phyloP scores from a whole-genome alignment of 495 filamentous ascomycete species.

The Neurospora sp. region DNA sequence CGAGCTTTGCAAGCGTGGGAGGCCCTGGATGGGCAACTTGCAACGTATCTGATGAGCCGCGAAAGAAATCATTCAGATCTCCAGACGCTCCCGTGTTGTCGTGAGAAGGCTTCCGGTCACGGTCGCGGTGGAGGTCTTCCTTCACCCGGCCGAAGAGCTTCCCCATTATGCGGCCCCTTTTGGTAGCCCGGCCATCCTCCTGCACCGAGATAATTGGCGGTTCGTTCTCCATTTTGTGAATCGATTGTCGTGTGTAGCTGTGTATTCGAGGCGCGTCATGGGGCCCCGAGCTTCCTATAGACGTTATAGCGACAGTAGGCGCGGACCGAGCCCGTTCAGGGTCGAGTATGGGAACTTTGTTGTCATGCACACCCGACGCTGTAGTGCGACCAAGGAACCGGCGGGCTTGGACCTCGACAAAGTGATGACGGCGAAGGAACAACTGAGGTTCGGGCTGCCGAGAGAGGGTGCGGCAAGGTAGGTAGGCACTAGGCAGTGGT shows the following conservation, averaged over 20 bases:
- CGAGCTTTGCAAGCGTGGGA: conserved; percentile 34
- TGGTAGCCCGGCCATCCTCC: conserved; percentile 26
- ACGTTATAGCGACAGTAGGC: background rate
- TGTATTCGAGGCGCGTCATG: conserved; percentile 16
- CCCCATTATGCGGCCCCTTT: conserved; percentile 38
- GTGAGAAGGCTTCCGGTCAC: conserved; percentile 30
- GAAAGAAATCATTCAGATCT: conserved; percentile 36
- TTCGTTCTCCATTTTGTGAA: conserved; percentile 36
- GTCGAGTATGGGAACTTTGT: background rate
- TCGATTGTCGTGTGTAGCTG: conserved; percentile 7
- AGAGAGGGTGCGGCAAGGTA: background rate
- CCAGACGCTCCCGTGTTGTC: conserved; percentile 27
- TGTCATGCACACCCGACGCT: background rate
- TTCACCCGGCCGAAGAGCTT: conserved; percentile 31
- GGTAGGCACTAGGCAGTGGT: background rate
- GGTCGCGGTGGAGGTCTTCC: conserved; percentile 17
- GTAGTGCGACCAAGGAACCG: background rate
- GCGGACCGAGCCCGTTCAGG: background rate
- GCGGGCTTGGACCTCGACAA: background rate
- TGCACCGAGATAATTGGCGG: conserved; percentile 20
- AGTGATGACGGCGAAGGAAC: background rate
- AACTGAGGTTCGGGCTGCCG: background rate
- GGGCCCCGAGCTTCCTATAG: background rate
- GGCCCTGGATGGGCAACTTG: conserved; percentile 29
- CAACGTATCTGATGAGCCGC: conserved; percentile 31